These are phyloP conservation scores for Aspergillus hancockii DNA, from an alignment of 495 filamentous ascomycete genomes.

Conservation along the genomic window DNA sequence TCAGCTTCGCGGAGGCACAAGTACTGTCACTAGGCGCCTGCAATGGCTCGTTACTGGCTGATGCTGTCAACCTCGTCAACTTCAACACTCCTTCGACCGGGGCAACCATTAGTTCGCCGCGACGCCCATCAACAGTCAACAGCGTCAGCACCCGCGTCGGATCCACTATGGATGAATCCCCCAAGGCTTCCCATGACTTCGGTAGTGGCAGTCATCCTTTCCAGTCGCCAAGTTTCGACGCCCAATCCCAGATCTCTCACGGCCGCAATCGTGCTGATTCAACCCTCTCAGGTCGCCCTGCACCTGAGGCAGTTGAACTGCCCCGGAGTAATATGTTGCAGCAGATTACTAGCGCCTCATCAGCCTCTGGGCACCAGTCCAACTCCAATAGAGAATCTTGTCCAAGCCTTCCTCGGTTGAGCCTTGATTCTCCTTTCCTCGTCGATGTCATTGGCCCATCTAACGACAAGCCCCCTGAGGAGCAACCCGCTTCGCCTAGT, in stretches of 20 bases:
- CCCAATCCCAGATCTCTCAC: slow-evolving; percentile 28
- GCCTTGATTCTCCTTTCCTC: slow-evolving; percentile 47
- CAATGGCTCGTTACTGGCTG: slow-evolving; percentile 58
- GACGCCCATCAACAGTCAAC: slow-evolving; percentile 47
- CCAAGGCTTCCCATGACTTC: slow-evolving; percentile 56
- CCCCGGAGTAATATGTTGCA: slow-evolving; percentile 33
- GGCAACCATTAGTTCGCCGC: slow-evolving; percentile 37
- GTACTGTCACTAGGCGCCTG: slow-evolving; percentile 55
- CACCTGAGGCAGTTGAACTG: slow-evolving; percentile 22
- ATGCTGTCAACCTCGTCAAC: slow-evolving; percentile 51
- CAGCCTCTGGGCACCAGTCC: slow-evolving; percentile 10
- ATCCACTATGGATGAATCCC: slow-evolving; percentile 67
- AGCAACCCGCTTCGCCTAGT: slow-evolving; percentile 30
- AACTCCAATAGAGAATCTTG: slow-evolving; percentile 35
- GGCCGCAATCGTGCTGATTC: slow-evolving; percentile 39
- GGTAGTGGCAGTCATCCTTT: slow-evolving; percentile 35
- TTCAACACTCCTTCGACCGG: slow-evolving; percentile 55
- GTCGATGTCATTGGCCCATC: slow-evolving; percentile 34
- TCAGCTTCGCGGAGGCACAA: slow-evolving; percentile 54
- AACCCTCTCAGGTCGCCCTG: slow-evolving; percentile 29
- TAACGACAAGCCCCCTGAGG: slow-evolving; percentile 13
- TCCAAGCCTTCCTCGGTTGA: slow-evolving; percentile 42
- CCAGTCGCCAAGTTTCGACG: slow-evolving; percentile 38
- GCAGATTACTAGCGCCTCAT: slow-evolving; percentile 28
- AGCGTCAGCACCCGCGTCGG: slow-evolving; percentile 51